Conservation (phyloP, 352 stramenopile genomes). For the Nothophytophthora sp. region DNA sequence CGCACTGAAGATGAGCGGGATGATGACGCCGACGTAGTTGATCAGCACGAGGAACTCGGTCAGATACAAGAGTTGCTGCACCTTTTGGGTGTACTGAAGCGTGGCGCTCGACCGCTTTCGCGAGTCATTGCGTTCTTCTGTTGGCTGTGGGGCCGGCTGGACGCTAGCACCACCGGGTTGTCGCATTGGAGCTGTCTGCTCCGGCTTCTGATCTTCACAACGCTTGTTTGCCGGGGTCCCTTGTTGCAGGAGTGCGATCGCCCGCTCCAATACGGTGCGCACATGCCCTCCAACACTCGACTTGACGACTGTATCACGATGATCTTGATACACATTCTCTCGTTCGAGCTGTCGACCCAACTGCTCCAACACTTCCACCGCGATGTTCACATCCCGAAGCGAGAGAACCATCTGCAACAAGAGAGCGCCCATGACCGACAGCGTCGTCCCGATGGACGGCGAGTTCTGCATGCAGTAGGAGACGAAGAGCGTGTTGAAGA, state of each 20-base stretch:
- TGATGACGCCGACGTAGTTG: constrained; percentile 30
- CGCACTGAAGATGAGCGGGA: constrained; percentile 28
- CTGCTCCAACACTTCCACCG: constrained; percentile 2
- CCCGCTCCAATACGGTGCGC: constrained; percentile 8
- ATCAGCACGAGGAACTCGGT: constrained; percentile 26
- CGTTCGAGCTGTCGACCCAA: constrained; percentile 5
- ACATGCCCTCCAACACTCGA: constrained; percentile 4
- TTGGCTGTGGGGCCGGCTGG: constrained; percentile 1
- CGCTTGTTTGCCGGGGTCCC: not conserved
- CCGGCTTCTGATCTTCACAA: not conserved
- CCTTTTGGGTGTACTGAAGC: constrained; percentile 7
- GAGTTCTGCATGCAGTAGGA: constrained; percentile 30
- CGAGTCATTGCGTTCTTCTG: not conserved
- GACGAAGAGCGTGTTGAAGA: constrained; percentile 27
- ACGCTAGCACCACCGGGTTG: constrained; percentile 1
- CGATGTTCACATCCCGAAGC: constrained; percentile 15
- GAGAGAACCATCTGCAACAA: constrained; percentile 10
- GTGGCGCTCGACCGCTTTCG: not conserved
- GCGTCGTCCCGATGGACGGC: constrained; percentile 15
- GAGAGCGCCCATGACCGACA: constrained; percentile 16
- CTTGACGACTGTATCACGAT: not conserved
- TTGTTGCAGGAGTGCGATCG: constrained; percentile 8
- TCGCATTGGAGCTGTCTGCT: not conserved
- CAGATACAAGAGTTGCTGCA: constrained; percentile 25
- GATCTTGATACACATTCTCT: constrained; percentile 8